Base-by-base conservation (phyloP, 2,329 filamentous ascomycete genomes). In the Botrytis fabae region DNA sequence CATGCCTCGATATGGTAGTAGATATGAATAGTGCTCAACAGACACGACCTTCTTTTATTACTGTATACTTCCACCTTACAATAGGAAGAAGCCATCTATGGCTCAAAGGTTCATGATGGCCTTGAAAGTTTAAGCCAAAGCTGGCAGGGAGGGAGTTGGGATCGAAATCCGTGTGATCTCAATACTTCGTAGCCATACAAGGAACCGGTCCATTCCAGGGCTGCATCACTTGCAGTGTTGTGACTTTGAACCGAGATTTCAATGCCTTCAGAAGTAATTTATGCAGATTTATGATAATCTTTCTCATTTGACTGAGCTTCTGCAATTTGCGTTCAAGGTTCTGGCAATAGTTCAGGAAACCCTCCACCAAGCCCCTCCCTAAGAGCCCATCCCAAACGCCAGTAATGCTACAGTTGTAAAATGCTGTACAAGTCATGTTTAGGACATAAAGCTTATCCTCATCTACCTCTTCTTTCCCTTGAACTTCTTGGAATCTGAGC, bases 401-500 rank as follows among this genome's bases (percentile, higher is more conserved):
- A 73, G 61, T 75, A 75, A 76, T 78, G 71, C 75, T 77, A 77
- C 75, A 78, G 70, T 64, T 73, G 74, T 75, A 74, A 68, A 76
- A 75, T 75, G 68, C 72, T 73, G 74, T 78, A 79, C 77, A 79
- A 48, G 44, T 61, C 64, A 40, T 44, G 65, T 73, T 51, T 73
- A 69, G 70, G 48, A 68, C 72, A 75, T 63, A 75, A 71, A 63
- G 48, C 73, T 69, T 51, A 71, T 70, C 25, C 46, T 62, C 73
- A 16, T 80, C 79, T 81, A 84, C 81, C 82, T 84, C 79, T 83
- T 84, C 81, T 85, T 85, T 70, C 81, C 81, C 78, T 81, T 80
- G 82, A 85, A 82, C 75, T 83, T 84, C 79, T 84, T 84, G 69
- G 83, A 84, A 77, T 84, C 83, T 84, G 75, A 42, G 25, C 10